Conservation (phyloP, 108 stramenopile species). For the Aureococcus anophagefferens region DNA sequence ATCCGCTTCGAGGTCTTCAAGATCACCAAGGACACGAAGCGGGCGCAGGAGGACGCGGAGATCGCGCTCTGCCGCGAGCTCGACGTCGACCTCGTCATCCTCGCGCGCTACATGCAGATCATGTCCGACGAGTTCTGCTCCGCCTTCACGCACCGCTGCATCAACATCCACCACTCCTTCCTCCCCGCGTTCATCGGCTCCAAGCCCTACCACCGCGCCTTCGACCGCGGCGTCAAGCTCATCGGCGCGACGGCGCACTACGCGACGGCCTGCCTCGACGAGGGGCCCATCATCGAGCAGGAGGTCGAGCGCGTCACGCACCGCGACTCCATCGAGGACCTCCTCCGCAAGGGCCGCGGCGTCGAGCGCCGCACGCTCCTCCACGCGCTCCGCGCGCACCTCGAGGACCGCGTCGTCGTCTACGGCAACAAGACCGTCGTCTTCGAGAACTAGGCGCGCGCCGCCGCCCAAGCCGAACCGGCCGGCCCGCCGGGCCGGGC, state of each 20-base stretch:
- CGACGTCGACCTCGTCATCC: slow-evolving; percentile 58
- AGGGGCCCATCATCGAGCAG: slow-evolving; percentile 75
- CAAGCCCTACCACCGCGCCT: slow-evolving; percentile 59
- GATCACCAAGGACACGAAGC: no score
- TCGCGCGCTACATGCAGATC: slow-evolving; percentile 81
- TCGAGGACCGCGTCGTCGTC: slow-evolving; percentile 65
- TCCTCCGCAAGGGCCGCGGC: slow-evolving; percentile 63
- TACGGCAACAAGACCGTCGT: no score
- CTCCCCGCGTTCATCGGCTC: slow-evolving; percentile 67
- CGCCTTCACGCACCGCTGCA: slow-evolving; percentile 49
- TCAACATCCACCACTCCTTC: slow-evolving; percentile 81
- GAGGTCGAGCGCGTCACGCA: slow-evolving; percentile 42
- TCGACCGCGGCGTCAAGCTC: slow-evolving; percentile 71
- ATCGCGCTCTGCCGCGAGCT: slow-evolving; percentile 52
- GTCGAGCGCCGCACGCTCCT: slow-evolving; percentile 61
- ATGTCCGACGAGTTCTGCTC: slow-evolving; percentile 53
- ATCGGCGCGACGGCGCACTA: slow-evolving; percentile 74
- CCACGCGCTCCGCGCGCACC: slow-evolving; percentile 60
- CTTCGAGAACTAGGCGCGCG: no score
- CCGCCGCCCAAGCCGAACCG: no score
- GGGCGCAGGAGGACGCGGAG: slow-evolving; percentile 12
- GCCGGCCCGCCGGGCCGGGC: no score
- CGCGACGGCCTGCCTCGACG: slow-evolving; percentile 61
- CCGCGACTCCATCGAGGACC: slow-evolving; percentile 58
- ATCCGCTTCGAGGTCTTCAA: background rate